These are phyloP conservation scores for Saccharomyces jurei DNA, from an alignment of 805 yeast species.

Conservation along the genomic window DNA sequence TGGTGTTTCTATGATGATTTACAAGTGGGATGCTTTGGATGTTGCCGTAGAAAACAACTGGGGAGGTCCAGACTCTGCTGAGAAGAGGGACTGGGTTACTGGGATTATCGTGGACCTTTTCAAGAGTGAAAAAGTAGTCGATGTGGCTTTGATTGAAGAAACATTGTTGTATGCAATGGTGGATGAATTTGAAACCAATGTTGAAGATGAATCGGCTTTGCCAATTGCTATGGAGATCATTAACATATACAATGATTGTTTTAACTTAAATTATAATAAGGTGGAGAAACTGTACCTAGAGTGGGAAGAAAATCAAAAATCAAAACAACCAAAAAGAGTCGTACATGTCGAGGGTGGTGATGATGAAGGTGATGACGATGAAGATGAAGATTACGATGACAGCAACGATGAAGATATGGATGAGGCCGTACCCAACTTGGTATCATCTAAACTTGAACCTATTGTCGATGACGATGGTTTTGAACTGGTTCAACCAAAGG, in stretches of 20 bases:
- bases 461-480: slow-evolving; percentile 91
- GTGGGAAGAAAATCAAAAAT: slow-evolving; percentile 49
- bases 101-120: slow-evolving; percentile 77
- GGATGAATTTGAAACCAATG: slow-evolving; percentile 84
- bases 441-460: slow-evolving; percentile 36
- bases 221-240: slow-evolving; percentile 62
- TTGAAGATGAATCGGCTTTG: slow-evolving; percentile 84
- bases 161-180: slow-evolving; percentile 81
- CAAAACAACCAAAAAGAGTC: slow-evolving; percentile 21
- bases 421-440: slow-evolving; percentile 34
- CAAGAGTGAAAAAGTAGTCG: slow-evolving; percentile 53
- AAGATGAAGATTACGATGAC: slow-evolving; percentile 40
- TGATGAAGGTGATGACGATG: slow-evolving; percentile 51
- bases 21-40: slow-evolving; percentile 79
- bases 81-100: slow-evolving; percentile 91
- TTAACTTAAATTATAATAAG: slow-evolving; percentile 39
- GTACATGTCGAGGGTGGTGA: slow-evolving; percentile 54
- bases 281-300: slow-evolving; percentile 53
- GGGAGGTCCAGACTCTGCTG: slow-evolving; percentile 92
- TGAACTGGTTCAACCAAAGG: slow-evolving; percentile 71
- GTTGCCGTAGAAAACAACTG: slow-evolving; percentile 87
- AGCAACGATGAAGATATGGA: slow-evolving; percentile 37
- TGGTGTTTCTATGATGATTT: slow-evolving; percentile 86
- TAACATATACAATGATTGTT: slow-evolving; percentile 58
- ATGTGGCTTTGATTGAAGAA: slow-evolving; percentile 73